These are phyloP conservation scores for Boletus coccyginus DNA, from an alignment of 768 basidiomycete genomes.

Conservation along the genomic window DNA sequence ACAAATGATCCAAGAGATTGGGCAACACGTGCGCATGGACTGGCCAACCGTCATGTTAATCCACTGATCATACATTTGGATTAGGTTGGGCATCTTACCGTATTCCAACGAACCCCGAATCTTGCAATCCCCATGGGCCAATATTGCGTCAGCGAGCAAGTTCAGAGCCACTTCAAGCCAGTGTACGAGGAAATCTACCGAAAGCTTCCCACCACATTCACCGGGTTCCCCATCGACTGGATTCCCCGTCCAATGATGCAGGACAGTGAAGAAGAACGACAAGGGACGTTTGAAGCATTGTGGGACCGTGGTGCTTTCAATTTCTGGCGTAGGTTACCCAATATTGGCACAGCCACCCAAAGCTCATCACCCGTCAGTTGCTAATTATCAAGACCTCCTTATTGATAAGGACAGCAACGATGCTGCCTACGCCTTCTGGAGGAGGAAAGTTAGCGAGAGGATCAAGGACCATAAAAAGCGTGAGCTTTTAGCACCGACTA, in stretches of 20 bases:
- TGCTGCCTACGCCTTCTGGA: conserved; percentile 7
- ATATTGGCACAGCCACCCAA: too few species aligned
- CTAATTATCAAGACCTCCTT: conserved; percentile 7
- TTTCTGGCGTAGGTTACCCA: conserved; percentile 7
- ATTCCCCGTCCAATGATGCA: conserved; percentile 8
- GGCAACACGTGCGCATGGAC: conserved; percentile 1
- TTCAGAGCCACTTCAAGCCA: conserved; percentile 11
- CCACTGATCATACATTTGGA: background rate
- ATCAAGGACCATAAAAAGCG: conserved; percentile 2
- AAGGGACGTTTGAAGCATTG: conserved; percentile 1
- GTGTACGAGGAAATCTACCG: conserved; percentile 5
- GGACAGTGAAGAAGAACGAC: conserved; percentile 11
- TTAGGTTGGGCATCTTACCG: conserved; percentile 6
- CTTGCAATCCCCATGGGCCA: conserved; percentile 13
- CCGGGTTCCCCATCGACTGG: background rate
- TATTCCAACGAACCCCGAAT: conserved; percentile 19
- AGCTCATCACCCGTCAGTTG: background rate
- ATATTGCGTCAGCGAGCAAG: conserved; percentile 3
- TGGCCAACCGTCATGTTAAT: background rate
- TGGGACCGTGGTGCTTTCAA: conserved; percentile 11
- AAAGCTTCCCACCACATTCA: conserved; percentile 2
- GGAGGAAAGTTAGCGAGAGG: conserved; percentile 1
- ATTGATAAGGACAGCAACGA: background rate
- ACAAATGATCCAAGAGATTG: conserved; percentile 15
- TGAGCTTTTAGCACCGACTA: background rate